A percentile compares a stretch with the other conserved stretches of the same genome.
Evolutionary conservation across 1,284 basidiomycete species (phyloP).

Genomic region (Meripilus lineatus): DNA sequence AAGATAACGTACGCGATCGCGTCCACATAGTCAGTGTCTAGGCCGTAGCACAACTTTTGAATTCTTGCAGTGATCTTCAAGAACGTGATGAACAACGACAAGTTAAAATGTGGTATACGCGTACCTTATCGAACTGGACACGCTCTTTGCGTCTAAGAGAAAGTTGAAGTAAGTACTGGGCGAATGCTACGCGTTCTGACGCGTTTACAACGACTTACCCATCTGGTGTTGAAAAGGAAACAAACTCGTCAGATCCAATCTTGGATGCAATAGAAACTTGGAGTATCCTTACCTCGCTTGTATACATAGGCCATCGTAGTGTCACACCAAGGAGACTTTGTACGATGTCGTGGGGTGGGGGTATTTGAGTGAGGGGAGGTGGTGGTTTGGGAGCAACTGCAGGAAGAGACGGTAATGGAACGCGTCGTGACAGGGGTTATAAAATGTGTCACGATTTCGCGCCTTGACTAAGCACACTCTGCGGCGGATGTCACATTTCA

Average conservation of each 20-base stretch:
- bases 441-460: too few species aligned
- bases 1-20: slow-evolving; percentile 74
- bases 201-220: slow-evolving; percentile 44
- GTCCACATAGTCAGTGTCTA: slow-evolving; percentile 91
- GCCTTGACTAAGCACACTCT: too few species aligned
- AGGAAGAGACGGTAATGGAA: slow-evolving; percentile 9
- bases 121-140: slow-evolving; percentile 84
- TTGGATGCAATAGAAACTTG: neutral
- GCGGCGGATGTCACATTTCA: too few species aligned
- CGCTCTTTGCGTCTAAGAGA: slow-evolving; percentile 79
- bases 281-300: slow-evolving; percentile 53
- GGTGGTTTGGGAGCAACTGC: slow-evolving; percentile 30
- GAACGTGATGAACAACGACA: slow-evolving; percentile 4
- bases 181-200: slow-evolving; percentile 22
- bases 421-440: too few species aligned
- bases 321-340: too few species aligned
- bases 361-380: too few species aligned
- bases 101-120: slow-evolving; percentile 16
- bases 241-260: neutral
- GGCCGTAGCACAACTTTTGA: slow-evolving; percentile 95
- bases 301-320: slow-evolving; percentile 72
- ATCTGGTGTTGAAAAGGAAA: slow-evolving; percentile 35
- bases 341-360: too few species aligned
- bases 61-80: slow-evolving; percentile 83
- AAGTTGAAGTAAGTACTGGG: slow-evolving; percentile 12